These are phyloP conservation scores for Camellia lanceoleosa DNA, from an alignment of 148 eudicot genomes.

Conservation along the genomic window DNA sequence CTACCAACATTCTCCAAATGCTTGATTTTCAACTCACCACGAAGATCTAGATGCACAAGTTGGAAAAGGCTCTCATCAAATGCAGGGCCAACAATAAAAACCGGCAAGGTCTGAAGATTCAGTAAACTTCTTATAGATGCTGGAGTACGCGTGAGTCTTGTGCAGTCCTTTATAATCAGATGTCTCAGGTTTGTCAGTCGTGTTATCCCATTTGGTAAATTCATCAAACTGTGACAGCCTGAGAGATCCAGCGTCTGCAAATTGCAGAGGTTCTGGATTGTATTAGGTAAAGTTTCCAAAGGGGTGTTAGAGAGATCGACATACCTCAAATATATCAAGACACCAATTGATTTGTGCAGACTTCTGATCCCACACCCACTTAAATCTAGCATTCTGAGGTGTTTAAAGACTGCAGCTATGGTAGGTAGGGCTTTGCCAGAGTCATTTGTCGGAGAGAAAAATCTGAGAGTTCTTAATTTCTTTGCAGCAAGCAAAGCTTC, in stretches of 20 bases:
- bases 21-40: constrained; percentile 22
- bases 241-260: constrained; percentile 22
- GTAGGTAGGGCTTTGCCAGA: neutral
- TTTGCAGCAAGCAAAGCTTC: constrained; percentile 7
- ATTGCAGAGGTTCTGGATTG: constrained; percentile 9
- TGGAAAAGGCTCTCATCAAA: constrained; percentile 19
- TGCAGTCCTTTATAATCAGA: constrained; percentile 14
- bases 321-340: constrained; percentile 18
- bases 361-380: constrained; percentile 4
- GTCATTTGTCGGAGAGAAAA: neutral
- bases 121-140: constrained; percentile 1
- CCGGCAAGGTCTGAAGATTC: constrained; percentile 22
- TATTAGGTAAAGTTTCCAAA: constrained; percentile 13
- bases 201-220: constrained; percentile 17
- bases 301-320: constrained; percentile 17
- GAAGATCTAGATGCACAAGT: constrained; percentile 22
- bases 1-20: constrained; percentile 16
- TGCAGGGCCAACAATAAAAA: constrained; percentile 15
- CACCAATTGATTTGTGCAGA: constrained; percentile 19
- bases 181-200: constrained; percentile 22
- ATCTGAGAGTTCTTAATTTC: neutral
- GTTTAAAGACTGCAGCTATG: neutral
- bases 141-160: constrained; percentile 15
- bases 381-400: constrained; percentile 17
- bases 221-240: constrained; percentile 10